These are phyloP conservation scores for Penicillium coprophilum DNA, from an alignment of 495 filamentous ascomycete genomes.

Conservation along the genomic window DNA sequence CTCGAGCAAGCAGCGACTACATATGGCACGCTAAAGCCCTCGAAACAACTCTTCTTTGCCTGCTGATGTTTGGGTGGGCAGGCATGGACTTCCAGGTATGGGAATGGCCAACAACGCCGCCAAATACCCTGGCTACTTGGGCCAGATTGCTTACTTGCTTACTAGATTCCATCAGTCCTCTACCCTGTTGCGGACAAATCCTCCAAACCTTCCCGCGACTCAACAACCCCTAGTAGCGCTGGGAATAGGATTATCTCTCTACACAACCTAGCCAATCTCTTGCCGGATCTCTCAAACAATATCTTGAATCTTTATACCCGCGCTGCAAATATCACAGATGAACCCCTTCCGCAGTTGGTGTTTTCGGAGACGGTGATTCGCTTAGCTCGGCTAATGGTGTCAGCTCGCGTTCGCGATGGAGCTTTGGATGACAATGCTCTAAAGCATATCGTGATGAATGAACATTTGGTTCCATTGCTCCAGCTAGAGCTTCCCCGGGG, in stretches of 20 bases:
- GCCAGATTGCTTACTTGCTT: neutral
- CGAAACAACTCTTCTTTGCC: conserved; percentile 77
- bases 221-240: conserved; percentile 35
- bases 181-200: conserved; percentile 58
- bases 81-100: conserved; percentile 82
- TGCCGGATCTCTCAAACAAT: conserved; percentile 76
- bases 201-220: conserved; percentile 50
- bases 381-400: conserved; percentile 69
- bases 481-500: conserved; percentile 46
- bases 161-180: conserved; percentile 61
- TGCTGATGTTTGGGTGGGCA: conserved; percentile 82
- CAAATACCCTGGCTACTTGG: neutral
- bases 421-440: conserved; percentile 65
- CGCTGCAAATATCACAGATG: conserved; percentile 70
- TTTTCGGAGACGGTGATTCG: conserved; percentile 82
- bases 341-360: conserved; percentile 76
- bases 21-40: conserved; percentile 96
- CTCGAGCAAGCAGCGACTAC: conserved; percentile 82
- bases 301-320: conserved; percentile 81
- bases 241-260: conserved; percentile 57
- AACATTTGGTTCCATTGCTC: conserved; percentile 39
- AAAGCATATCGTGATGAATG: conserved; percentile 63
- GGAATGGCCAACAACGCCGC: conserved; percentile 5
- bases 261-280: conserved; percentile 59
- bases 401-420: conserved; percentile 67